Base-by-base conservation (phyloP, 2,329 filamentous ascomycete genomes). In the Sclerotinia minor region DNA sequence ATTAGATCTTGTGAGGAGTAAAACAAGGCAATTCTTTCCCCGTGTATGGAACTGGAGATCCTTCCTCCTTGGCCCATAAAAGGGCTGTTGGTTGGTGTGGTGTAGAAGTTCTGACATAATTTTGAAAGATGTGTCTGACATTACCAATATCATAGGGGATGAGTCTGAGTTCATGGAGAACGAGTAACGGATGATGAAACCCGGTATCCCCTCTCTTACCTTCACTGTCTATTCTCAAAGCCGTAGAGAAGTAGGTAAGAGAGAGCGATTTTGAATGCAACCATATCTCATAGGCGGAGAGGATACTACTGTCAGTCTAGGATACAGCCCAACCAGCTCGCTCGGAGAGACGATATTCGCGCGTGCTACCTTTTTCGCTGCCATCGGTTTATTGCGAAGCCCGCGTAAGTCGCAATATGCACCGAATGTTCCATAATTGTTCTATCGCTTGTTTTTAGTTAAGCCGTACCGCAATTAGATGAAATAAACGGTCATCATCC, bases 381-480 rank as follows among this genome's bases (percentile, higher is more conserved):
- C 58, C 44, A 21, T 61, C 58, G 29, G 44, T 38, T 49, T n/a
- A 26, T 61, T 47, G 32, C 15, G 47, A 53, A 64, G 60, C 49
- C 53, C 45, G 53, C 55, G 38, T 54, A 55, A 21, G 24, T 55
- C 45, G 24, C 24, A 19, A 52, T 29, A 44, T 41, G 41, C 59
- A 58, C 24, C 59, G 63, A 69, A 69, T 38, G 60, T 69, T 70
- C 69, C 24, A 68, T 55, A 38, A 57, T 69, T 54, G 57, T 71
- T 71, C 69, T 59, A 68, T 69, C 68, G 69, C 69, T 71, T 69
- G 67, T 55, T 67, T 65, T 61, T 19, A 67, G 65, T 32, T 41
- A 21, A n/a, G 61, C 49, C n/a, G 50, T 64, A 64, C 61, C 29
- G 44, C 44, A 45, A 21, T 35, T 60, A 35, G 64, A 60, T 50